These are phyloP conservation scores for Alternaria sp. DNA, from an alignment of 2,329 filamentous ascomycete genomes.

Conservation along the genomic window DNA sequence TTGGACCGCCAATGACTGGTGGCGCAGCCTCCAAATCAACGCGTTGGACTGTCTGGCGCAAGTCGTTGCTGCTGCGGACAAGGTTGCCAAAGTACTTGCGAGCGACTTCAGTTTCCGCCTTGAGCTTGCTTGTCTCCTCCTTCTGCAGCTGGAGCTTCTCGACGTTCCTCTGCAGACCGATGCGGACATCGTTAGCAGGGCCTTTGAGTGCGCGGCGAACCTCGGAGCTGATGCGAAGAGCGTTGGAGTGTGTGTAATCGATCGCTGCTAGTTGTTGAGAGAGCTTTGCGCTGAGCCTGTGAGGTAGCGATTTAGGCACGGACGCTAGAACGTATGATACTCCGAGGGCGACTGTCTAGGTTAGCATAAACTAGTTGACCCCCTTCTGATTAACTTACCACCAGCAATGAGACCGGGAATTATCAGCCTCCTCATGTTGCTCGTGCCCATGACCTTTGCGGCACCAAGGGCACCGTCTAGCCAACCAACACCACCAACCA, in stretches of 20 bases:
- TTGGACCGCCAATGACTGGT: constrained; percentile 50
- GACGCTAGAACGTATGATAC: constrained; percentile 83
- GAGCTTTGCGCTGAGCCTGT: constrained; percentile 84
- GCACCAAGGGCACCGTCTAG: constrained; percentile 85
- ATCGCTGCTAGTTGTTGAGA: constrained; percentile 78
- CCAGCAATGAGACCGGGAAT: constrained; percentile 80
- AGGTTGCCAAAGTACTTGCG: constrained; percentile 90
- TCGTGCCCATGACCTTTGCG: constrained; percentile 79
- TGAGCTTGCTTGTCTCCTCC: constrained; percentile 83
- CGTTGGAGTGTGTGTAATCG: constrained; percentile 93
- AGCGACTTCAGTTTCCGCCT: constrained; percentile 84
- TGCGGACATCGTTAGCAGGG: constrained; percentile 85
- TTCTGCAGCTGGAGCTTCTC: constrained; percentile 81
- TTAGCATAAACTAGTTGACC: constrained; percentile 15
- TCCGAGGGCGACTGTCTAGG: constrained; percentile 70
- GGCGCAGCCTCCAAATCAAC: constrained; percentile 63
- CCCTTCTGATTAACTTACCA: constrained; percentile 66
- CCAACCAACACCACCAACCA: constrained; percentile 87
- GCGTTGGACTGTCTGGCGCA: constrained; percentile 59
- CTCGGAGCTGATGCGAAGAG: constrained; percentile 80
- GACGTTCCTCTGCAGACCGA: constrained; percentile 82
- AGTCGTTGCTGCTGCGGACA: constrained; percentile 67
- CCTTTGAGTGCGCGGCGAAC: constrained; percentile 88
- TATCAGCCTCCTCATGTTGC: constrained; percentile 81
- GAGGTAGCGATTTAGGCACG: constrained; percentile 88